Evolutionary conservation across 139 green algal genomes (phyloP).

Genomic region (Asterochloris erici): DNA sequence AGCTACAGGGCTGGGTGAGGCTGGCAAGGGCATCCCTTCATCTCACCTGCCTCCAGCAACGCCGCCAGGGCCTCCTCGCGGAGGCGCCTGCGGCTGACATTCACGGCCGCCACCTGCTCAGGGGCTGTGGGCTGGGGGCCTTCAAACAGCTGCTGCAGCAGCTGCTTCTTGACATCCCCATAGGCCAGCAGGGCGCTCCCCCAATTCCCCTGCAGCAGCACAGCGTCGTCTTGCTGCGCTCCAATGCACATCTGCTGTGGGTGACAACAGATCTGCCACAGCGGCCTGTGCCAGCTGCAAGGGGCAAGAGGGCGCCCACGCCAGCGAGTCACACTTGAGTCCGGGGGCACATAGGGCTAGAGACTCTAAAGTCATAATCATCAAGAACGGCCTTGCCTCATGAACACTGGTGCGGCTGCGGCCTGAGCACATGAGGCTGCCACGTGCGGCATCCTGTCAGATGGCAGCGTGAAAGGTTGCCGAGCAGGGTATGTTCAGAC

Average conservation of each 20-base stretch:
- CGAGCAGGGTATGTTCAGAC: too few species aligned
- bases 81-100: background rate
- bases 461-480: too few species aligned
- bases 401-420: too few species aligned
- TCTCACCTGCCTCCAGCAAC: slow-evolving; percentile 6
- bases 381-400: too few species aligned
- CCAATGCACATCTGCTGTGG: background rate
- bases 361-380: too few species aligned
- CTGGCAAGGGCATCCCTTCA: background rate
- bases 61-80: slow-evolving; percentile 1
- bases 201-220: slow-evolving; percentile 21
- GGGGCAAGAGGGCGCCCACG: too few species aligned
- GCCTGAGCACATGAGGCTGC: too few species aligned
- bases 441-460: too few species aligned
- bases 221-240: background rate
- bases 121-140: background rate
- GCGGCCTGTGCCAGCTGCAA: too few species aligned
- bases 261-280: background rate
- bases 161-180: slow-evolving; percentile 17
- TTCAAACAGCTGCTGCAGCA: slow-evolving; percentile 2
- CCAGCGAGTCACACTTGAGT: too few species aligned
- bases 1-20: background rate
- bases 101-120: background rate
- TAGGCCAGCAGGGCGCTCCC: slow-evolving; percentile 31
- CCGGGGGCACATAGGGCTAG: too few species aligned